Percentiles rank a stretch among this genome's conserved stretches.
Conservation (phyloP, 176 grass and related monocot genomes). For the Olyra latifolia region DNA sequence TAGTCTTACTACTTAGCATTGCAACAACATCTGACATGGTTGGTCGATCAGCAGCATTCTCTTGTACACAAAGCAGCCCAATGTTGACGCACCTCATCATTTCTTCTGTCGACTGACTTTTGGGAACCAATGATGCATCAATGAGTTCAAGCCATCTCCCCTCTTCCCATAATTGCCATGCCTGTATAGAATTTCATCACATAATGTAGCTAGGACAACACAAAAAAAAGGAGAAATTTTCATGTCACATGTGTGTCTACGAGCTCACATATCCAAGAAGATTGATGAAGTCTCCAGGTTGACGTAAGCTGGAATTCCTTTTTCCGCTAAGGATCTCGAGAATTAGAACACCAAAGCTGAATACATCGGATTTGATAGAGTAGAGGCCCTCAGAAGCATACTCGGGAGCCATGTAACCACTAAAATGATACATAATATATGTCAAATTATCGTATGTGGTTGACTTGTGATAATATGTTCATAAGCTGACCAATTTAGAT, state of each 20-base stretch:
- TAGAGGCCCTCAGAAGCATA: slow-evolving; percentile 25
- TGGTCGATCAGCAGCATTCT: slow-evolving; percentile 15
- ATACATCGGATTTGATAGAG: slow-evolving; percentile 22
- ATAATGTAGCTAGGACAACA: background rate
- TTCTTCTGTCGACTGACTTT: background rate
- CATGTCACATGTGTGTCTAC: background rate
- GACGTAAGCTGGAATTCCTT: background rate
- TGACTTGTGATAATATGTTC: background rate
- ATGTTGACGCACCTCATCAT: slow-evolving; percentile 14
- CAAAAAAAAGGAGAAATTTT: background rate
- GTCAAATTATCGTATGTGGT: background rate
- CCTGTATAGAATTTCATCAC: background rate
- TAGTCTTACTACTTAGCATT: background rate
- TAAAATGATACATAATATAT: background rate
- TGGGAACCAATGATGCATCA: background rate
- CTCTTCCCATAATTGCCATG: slow-evolving; percentile 20
- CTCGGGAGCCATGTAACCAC: slow-evolving; percentile 37
- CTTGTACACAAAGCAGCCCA: slow-evolving; percentile 6
- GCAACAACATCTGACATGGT: slow-evolving; percentile 10
- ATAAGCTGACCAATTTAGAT: background rate
- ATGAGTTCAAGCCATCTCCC: background rate
- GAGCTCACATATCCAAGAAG: slow-evolving; percentile 15
- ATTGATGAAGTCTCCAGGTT: slow-evolving; percentile 4
- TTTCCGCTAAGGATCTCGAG: slow-evolving; percentile 22
- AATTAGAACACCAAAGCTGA: slow-evolving; percentile 25